These are phyloP conservation scores for Microbotryomycetes sp. DNA, from an alignment of 1,284 basidiomycete genomes.

Conservation along the genomic window DNA sequence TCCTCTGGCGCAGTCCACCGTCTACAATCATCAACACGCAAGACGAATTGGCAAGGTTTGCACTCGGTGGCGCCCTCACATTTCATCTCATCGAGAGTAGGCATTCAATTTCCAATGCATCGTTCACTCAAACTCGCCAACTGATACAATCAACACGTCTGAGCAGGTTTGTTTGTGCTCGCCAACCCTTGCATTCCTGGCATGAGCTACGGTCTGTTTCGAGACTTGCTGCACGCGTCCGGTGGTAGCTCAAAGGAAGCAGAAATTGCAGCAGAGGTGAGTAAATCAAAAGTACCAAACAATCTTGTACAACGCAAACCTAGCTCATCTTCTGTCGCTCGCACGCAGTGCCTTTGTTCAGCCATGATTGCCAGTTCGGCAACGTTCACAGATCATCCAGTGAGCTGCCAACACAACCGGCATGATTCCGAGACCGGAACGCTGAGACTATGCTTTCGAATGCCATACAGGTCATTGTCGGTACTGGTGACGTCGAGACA, in stretches of 20 bases:
- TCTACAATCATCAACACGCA: background rate
- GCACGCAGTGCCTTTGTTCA: slow-evolving; percentile 8
- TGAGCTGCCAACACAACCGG: background rate
- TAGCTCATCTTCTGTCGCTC: background rate
- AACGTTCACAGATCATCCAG: slow-evolving; percentile 16
- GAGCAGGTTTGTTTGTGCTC: background rate
- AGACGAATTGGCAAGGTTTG: background rate
- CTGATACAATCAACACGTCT: background rate
- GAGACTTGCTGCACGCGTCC: slow-evolving; percentile 4
- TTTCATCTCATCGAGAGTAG: slow-evolving; percentile 18
- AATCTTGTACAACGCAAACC: background rate
- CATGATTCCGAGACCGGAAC: background rate
- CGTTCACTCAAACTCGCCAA: background rate
- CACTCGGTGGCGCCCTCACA: slow-evolving; percentile 10
- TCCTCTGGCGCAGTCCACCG: background rate
- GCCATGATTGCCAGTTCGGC: slow-evolving; percentile 18
- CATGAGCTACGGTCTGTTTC: slow-evolving; percentile 6
- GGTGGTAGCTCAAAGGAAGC: slow-evolving; percentile 10
- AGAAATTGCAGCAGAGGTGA: slow-evolving; percentile 21
- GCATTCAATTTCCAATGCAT: background rate
- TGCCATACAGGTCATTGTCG: slow-evolving; percentile 8
- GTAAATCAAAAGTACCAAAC: no score
- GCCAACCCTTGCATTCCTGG: slow-evolving; percentile 12
- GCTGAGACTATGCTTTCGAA: background rate
- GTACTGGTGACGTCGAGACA: background rate